A percentile compares a stretch with the other conserved stretches of the same genome.
Evolutionary conservation across 2,329 filamentous ascomycete species (phyloP).

Genomic region (Penicillium crustosum): DNA sequence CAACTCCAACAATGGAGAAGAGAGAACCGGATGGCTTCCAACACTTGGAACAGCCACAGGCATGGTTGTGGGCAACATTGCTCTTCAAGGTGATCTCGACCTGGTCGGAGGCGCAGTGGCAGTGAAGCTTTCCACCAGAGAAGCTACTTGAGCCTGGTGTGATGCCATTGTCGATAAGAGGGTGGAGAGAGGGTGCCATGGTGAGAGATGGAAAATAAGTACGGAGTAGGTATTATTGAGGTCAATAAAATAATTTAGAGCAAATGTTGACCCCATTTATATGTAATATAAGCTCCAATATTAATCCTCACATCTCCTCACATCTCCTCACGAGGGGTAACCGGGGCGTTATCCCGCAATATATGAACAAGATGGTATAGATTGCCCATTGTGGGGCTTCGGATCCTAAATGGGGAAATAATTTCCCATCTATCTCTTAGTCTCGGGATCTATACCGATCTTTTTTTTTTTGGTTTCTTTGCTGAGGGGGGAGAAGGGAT

Average conservation of each 20-base stretch:
- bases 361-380: neutral
- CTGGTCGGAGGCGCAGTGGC: conserved; percentile 57
- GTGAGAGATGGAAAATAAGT: conserved; percentile 8
- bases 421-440: neutral
- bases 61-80: conserved; percentile 68
- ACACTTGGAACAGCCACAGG: conserved; percentile 70
- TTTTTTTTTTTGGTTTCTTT: neutral
- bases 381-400: neutral
- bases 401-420: conserved; percentile 3
- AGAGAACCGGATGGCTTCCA: conserved; percentile 66
- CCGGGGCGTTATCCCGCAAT: neutral
- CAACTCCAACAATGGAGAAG: conserved; percentile 64
- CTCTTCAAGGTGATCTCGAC: conserved; percentile 59
- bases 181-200: conserved; percentile 55
- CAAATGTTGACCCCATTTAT: neutral
- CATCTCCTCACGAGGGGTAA: conserved; percentile 1
- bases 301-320: neutral
- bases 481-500: neutral
- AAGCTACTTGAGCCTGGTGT: conserved; percentile 56
- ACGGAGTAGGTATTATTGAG: neutral
- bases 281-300: neutral
- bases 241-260: neutral
- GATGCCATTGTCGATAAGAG: conserved; percentile 62
- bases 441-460: neutral
- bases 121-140: conserved; percentile 61